phyloP scores from a whole-genome alignment of 257 asterid species.

The Solanum dulcamara region DNA sequence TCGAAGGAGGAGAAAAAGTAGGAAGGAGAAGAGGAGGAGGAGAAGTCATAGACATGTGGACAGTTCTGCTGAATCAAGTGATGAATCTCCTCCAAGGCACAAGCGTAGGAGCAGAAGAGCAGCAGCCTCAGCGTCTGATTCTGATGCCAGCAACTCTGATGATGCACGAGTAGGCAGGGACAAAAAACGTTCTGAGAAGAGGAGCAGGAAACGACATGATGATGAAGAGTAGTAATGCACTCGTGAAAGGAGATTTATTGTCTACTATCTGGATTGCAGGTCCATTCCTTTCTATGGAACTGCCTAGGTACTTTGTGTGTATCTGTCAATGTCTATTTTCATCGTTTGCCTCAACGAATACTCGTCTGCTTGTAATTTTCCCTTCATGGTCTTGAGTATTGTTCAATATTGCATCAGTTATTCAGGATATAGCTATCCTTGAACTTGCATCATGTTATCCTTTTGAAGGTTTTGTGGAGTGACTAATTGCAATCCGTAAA shows the following conservation, averaged over 20 bases:
- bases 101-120: constrained; percentile 49
- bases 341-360: not conserved
- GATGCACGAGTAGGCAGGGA: constrained; percentile 67
- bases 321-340: not conserved
- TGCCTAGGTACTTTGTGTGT: not conserved
- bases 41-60: constrained; percentile 42
- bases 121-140: constrained; percentile 24
- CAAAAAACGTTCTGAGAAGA: constrained; percentile 60
- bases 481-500: not conserved
- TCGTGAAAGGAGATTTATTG: not conserved
- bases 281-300: not conserved
- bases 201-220: constrained; percentile 41
- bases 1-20: constrained; percentile 39
- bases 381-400: not conserved
- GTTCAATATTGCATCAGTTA: not conserved
- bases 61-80: constrained; percentile 38
- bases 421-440: not conserved
- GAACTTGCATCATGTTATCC: not conserved
- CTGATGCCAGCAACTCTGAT: constrained; percentile 42
- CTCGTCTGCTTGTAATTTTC: not conserved
- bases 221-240: constrained; percentile 24
- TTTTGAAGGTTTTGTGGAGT: not conserved
- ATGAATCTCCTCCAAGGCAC: constrained; percentile 40
- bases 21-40: constrained; percentile 57
- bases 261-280: not conserved